Conservation (phyloP, 192 early-diverging fungal genomes). For the Mortierella claussenii region DNA sequence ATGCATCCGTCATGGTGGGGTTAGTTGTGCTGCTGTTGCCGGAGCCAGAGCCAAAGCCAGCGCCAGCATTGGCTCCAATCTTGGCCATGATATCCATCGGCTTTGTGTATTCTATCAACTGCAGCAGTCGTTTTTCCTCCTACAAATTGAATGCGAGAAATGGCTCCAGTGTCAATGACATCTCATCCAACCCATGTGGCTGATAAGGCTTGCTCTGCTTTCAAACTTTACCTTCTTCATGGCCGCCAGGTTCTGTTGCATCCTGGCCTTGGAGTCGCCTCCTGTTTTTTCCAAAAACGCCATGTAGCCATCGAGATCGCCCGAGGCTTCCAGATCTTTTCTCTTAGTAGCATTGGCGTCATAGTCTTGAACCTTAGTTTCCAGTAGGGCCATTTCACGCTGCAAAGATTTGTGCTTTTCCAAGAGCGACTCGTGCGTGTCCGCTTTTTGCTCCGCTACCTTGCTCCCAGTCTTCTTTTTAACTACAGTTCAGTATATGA, state of each 20-base stretch:
- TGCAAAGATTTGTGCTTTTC: conserved; percentile 58
- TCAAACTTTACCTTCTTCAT: conserved; percentile 57
- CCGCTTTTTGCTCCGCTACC: conserved; percentile 56
- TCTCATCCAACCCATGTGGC: too few species aligned
- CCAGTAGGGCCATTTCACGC: conserved; percentile 39
- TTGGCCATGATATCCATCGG: conserved; percentile 55
- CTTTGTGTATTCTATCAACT: conserved; percentile 60
- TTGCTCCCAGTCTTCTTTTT: conserved; percentile 50
- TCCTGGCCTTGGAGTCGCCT: conserved; percentile 45
- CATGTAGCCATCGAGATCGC: conserved; percentile 79
- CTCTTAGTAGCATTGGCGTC: conserved; percentile 24
- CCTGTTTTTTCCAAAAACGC: conserved; percentile 57
- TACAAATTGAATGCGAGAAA: conserved; percentile 22
- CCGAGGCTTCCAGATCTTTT: conserved; percentile 44
- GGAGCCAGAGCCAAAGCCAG: not conserved
- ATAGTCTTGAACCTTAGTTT: conserved; percentile 42
- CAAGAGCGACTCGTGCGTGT: conserved; percentile 73
- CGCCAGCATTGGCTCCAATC: conserved; percentile 10
- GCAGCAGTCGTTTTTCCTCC: conserved; percentile 55
- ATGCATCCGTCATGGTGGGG: not conserved
- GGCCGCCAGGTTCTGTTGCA: conserved; percentile 54
- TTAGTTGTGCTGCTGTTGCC: not conserved
- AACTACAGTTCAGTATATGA: conserved; percentile 3
- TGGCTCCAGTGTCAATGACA: too few species aligned
- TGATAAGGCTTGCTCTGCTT: too few species aligned